Percentiles rank a stretch among this genome's conserved stretches.
phyloP scores from a whole-genome alignment of 345 rosid genomes.

The Firmiana major region DNA sequence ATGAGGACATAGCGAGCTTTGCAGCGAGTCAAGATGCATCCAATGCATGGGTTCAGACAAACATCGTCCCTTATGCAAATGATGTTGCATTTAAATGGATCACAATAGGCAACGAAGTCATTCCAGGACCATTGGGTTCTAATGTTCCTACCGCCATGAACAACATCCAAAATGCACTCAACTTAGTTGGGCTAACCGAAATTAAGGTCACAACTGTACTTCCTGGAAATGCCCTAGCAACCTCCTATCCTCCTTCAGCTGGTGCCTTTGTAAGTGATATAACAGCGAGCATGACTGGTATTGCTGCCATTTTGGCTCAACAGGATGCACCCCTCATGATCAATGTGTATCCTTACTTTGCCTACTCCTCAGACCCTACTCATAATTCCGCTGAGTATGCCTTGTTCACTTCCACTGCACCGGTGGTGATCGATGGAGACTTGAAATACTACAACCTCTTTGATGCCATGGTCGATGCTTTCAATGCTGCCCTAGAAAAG shows the following conservation, averaged over 20 bases:
- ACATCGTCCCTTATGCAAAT: constrained; percentile 25
- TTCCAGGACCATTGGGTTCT: constrained; percentile 20
- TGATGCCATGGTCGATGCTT: constrained; percentile 34
- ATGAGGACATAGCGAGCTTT: constrained; percentile 31
- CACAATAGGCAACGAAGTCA: constrained; percentile 39
- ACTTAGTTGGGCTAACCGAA: constrained; percentile 3
- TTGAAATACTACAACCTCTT: constrained; percentile 30
- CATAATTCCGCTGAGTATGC: constrained; percentile 31
- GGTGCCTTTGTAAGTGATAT: constrained; percentile 22
- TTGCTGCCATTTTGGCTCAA: constrained; percentile 10
- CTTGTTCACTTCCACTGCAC: constrained; percentile 6
- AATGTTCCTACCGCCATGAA: constrained; percentile 24
- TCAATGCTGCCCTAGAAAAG: constrained; percentile 29
- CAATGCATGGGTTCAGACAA: constrained; percentile 19
- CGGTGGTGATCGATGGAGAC: constrained; percentile 25
- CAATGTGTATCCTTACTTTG: constrained; percentile 40
- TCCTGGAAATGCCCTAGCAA: constrained; percentile 4
- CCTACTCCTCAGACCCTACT: constrained; percentile 25
- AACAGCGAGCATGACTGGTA: constrained; percentile 10
- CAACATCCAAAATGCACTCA: constrained; percentile 22
- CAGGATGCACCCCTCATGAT: constrained; percentile 29
- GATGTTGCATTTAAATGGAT: constrained; percentile 26
- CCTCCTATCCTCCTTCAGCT: constrained; percentile 42
- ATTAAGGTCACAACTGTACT: constrained; percentile 28
- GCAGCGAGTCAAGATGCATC: constrained; percentile 20